Base-by-base conservation (phyloP, 805 yeast genomes). In the Tetrapisispora fleetii region DNA sequence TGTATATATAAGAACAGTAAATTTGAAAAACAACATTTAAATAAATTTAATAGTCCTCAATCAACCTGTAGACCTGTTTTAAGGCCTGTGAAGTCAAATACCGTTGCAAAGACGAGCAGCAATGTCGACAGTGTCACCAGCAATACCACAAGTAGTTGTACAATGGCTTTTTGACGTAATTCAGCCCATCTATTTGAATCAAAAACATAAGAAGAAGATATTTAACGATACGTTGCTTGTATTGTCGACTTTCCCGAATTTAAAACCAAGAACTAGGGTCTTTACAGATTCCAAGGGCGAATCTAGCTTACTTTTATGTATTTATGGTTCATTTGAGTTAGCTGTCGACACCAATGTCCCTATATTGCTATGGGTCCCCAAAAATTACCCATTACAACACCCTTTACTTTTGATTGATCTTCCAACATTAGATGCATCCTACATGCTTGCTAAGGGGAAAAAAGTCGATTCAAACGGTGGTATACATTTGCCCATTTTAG, bases 291-390 rank as follows among this genome's bases (percentile, higher is more conserved):
- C 73, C n/a, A 54, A 68, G 1, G 96, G 96, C 1, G 61, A 60
- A 13, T 70, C 83, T 1, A 71, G 74, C 19, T 70, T 88, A 18
- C 67, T 88, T 44, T 67, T 89, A 11, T 80, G 81, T 51, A 52
- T 90, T 1, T 74, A 74, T 54, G 96, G 96, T 0, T 16, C 13
- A 27, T 40, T 40, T 10, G 66, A 73, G 0, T 54, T 82, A 14
- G 61, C 62, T 1, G 49, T 56, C 0, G 55, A 57, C 11, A n/a
- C 38, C 24, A 40, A 44, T 0, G 65, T 77, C 17, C 90, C 89
- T 0, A 57, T 88, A 13, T 80, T 79, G 47, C 63, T 89, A 4
- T 88, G 95, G 95, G 58, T 90, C 5, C 95, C 95, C 0, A 72
- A 74, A 27, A 69, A 72, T 22, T 89, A 85, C 54, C 96, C 96